Conservation (phyloP, 208 protist species). For the Baffinella frigidus region DNA sequence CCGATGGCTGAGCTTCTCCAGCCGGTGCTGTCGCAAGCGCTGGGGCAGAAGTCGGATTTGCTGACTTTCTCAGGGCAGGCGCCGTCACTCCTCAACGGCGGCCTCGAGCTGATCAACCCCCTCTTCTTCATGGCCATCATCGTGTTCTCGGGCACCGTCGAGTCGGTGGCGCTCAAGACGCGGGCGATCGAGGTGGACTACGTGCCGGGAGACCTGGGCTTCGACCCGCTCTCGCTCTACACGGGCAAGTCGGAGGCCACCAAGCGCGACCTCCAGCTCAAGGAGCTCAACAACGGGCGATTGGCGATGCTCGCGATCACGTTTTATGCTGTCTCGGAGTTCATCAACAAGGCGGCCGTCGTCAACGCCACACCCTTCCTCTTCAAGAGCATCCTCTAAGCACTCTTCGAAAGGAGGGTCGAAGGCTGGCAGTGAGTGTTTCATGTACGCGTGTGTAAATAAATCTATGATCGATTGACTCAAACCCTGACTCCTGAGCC, state of each 20-base stretch:
- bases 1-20: slow-evolving; percentile 8
- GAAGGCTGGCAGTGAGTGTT: no score
- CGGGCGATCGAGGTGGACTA: background rate
- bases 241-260: background rate
- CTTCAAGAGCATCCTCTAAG: background rate
- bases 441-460: no score
- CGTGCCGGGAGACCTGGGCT: slow-evolving; percentile 30
- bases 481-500: no score
- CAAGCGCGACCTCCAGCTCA: background rate
- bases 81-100: slow-evolving; percentile 59
- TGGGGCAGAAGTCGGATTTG: background rate
- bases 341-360: background rate
- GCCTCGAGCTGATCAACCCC: slow-evolving; percentile 32
- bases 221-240: slow-evolving; percentile 31
- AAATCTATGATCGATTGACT: no score
- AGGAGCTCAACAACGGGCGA: slow-evolving; percentile 50
- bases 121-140: background rate
- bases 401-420: no score
- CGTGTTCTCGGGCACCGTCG: background rate
- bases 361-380: background rate
- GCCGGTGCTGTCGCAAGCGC: background rate
- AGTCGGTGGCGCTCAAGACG: background rate
- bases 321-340: background rate
- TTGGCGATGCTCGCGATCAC: slow-evolving; percentile 40
- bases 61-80: background rate